Conservation (phyloP, 345 rosid genomes). For the Iberis pinnata region DNA sequence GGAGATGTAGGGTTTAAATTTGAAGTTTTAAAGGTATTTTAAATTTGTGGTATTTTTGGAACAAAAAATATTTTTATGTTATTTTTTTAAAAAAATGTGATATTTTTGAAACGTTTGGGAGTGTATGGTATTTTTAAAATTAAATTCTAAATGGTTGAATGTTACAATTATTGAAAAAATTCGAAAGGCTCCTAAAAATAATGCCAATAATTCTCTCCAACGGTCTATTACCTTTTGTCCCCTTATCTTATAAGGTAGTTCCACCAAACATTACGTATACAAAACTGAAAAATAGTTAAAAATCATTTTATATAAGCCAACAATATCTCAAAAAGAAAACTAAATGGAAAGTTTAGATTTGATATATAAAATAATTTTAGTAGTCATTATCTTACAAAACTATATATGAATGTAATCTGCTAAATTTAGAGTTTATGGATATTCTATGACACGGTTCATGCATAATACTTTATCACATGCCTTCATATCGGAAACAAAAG, state of each 20-base stretch:
- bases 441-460: conserved; percentile 4
- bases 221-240: conserved; percentile 29
- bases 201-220: conserved; percentile 23
- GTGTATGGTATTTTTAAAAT: too few relatives aligned
- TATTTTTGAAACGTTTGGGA: too few relatives aligned
- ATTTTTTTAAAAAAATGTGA: too few relatives aligned
- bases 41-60: too few relatives aligned
- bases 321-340: too few relatives aligned
- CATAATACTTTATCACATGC: conserved; percentile 1
- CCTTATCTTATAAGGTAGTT: conserved; percentile 20
- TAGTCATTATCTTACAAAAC: too few relatives aligned
- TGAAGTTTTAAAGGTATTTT: too few relatives aligned
- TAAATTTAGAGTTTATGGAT: not conserved
- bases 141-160: not conserved
- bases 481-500: conserved; percentile 2
- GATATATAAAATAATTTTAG: not conserved
- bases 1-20: too few relatives aligned
- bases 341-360: not conserved
- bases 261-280: conserved; percentile 15
- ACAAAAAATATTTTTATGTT: too few relatives aligned
- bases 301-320: too few relatives aligned
- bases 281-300: not conserved
- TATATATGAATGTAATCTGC: not conserved
- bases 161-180: conserved; percentile 16
- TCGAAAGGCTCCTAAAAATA: not conserved